A percentile compares a stretch with the other conserved stretches of the same genome.
Conservation (phyloP, 2,329 filamentous ascomycete genomes). For the Periconia digitata region DNA sequence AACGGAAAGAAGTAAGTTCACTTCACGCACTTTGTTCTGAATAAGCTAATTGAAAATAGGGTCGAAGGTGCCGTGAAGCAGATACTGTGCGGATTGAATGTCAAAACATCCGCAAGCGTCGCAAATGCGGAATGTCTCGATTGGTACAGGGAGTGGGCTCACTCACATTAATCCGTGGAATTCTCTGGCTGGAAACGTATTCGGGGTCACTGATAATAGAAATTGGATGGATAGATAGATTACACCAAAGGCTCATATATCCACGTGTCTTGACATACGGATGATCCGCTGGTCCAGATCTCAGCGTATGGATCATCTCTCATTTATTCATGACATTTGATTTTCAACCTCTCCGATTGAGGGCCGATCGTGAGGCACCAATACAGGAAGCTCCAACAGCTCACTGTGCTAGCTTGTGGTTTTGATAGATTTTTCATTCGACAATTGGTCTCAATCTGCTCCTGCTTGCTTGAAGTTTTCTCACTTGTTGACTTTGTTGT, state of each 20-base stretch:
- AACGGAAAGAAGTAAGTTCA: conserved; percentile 88
- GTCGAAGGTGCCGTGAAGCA: conserved; percentile 97
- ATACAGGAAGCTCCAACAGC: too few species aligned
- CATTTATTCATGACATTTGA: too few species aligned
- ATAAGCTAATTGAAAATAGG: conserved; percentile 46
- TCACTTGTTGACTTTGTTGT: too few species aligned
- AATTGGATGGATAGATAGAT: not conserved
- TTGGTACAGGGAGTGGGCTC: conserved; percentile 79
- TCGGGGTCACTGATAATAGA: not conserved
- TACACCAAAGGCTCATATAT: too few species aligned
- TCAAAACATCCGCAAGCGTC: conserved; percentile 91
- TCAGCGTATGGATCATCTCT: too few species aligned
- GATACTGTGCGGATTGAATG: conserved; percentile 82
- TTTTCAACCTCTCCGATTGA: too few species aligned
- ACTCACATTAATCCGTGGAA: conserved; percentile 18
- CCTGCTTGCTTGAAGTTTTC: too few species aligned
- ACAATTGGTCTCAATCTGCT: too few species aligned
- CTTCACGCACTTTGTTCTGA: not conserved
- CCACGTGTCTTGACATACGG: not conserved
- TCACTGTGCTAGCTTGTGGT: too few species aligned
- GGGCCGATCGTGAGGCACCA: too few species aligned
- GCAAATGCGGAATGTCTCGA: conserved; percentile 85
- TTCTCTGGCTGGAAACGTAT: not conserved
- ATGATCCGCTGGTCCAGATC: too few species aligned
- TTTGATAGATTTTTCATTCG: too few species aligned